Base-by-base conservation (phyloP, 2,329 filamentous ascomycete species). In the Trichoderma sp. region DNA sequence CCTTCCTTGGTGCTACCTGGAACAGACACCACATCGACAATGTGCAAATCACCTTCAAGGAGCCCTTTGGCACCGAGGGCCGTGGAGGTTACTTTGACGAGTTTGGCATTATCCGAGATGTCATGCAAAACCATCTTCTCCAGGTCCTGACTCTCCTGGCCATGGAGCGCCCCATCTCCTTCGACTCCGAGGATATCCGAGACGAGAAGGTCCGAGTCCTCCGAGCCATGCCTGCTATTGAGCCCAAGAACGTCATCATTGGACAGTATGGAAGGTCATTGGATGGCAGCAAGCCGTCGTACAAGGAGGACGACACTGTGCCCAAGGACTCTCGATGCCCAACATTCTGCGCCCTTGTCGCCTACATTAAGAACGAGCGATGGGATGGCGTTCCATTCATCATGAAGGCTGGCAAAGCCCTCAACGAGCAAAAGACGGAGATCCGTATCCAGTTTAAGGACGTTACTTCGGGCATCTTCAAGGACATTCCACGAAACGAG, bases 351-450 rank as follows among this genome's bases (percentile, higher is more conserved):
- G 95, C 96, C 47, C 91, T 99, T 83, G 95, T 97, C 43, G 95
- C 94, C 43, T 97, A 97, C 85, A 98, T 99, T 85, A 98, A 98
- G 90, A 99, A 99, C 83, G 96, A 99, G 90, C 89, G 96, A 77
- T 99, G 96, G 96, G 97, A 99, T 76, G 97, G 96, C 71, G 96
- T 99, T 68, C 96, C 96, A 66, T 99, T 99, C 87, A 99, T 99
- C 83, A 89, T 99, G 86, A 99, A 99, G 91, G 96, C 96, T 59
- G 96, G 96, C 78, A 99, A 99, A 87, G 95, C 96, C 58, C 87
- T 99, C 75, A 99, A 99, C 83, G 96, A 99, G 88, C 96, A 99
- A 83, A 99, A 99, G 91, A 99, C 96, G 15, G 96, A 99, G 85
- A 96, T 99, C 76, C 92, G 96, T 79, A 97, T 99, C 78, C 96